phyloP scores from a whole-genome alignment of 2,329 filamentous ascomycete genomes.

The Pseudogymnoascus pannorum region DNA sequence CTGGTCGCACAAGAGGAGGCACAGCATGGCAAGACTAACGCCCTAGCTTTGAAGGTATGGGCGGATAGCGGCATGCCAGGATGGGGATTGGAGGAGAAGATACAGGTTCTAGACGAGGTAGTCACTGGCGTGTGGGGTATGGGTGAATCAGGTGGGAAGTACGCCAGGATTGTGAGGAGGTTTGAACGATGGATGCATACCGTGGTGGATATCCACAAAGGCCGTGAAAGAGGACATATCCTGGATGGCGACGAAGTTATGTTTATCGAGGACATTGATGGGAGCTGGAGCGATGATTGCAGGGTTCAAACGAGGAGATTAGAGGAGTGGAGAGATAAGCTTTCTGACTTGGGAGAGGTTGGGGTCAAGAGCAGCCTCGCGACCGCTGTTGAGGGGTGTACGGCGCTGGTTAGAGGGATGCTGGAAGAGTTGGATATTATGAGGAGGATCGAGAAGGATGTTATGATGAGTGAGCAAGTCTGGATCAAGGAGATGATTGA shows the following conservation, averaged over 20 bases:
- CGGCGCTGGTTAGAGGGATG: slow-evolving; percentile 49
- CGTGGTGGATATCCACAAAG: slow-evolving; percentile 40
- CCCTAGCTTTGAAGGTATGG: slow-evolving; percentile 48
- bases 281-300: slow-evolving; percentile 52
- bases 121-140: slow-evolving; percentile 51
- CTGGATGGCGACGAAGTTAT: slow-evolving; percentile 32
- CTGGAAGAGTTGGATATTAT: slow-evolving; percentile 55
- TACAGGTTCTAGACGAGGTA: slow-evolving; percentile 51
- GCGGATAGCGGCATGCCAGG: slow-evolving; percentile 28
- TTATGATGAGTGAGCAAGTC: slow-evolving; percentile 46
- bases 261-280: slow-evolving; percentile 50
- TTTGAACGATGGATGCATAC: slow-evolving; percentile 54
- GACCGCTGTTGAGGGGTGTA: slow-evolving; percentile 41
- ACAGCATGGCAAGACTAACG: slow-evolving; percentile 45
- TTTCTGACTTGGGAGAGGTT: slow-evolving; percentile 38
- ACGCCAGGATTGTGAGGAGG: slow-evolving; percentile 44
- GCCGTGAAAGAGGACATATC: slow-evolving; percentile 28
- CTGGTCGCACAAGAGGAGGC: slow-evolving; percentile 32
- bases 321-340: slow-evolving; percentile 44
- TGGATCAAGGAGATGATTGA: slow-evolving; percentile 51
- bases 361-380: slow-evolving; percentile 35
- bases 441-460: slow-evolving; percentile 53
- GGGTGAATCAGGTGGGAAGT: slow-evolving; percentile 48
- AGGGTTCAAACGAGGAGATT: slow-evolving; percentile 45
- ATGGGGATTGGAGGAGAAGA: slow-evolving; percentile 43